These are phyloP conservation scores for Trametopsis cervina DNA, from an alignment of 768 basidiomycete species.

Conservation along the genomic window DNA sequence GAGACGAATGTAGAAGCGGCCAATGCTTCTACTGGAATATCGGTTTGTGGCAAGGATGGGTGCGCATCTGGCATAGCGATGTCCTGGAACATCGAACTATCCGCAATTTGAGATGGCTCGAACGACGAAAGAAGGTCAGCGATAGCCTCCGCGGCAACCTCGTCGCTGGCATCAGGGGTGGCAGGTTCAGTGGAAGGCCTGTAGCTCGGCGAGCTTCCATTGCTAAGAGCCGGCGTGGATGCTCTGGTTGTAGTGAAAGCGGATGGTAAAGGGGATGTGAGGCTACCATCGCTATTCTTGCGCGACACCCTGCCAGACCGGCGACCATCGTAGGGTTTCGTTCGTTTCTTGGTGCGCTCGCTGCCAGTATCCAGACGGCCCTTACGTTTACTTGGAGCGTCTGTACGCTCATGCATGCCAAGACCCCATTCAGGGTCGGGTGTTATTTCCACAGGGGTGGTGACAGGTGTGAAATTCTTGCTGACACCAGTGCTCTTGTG, in stretches of 20 bases:
- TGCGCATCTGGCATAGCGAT: constrained; percentile 19
- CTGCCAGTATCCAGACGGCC: constrained; percentile 30
- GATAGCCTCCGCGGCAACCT: constrained; percentile 4
- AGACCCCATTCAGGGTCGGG: constrained; percentile 11
- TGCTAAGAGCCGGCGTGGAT: constrained; percentile 23
- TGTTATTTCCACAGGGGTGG: constrained; percentile 4
- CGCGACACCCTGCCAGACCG: constrained; percentile 24
- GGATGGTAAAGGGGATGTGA: constrained; percentile 22
- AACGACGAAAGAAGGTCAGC: constrained; percentile 1
- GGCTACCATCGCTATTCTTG: constrained; percentile 24
- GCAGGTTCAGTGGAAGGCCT: constrained; percentile 5
- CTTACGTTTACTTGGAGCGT: constrained; percentile 35
- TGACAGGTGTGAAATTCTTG: constrained; percentile 16
- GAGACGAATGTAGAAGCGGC: not conserved
- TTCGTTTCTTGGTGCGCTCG: constrained; percentile 43
- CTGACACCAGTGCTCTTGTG: constrained; percentile 70
- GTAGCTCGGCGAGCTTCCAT: constrained; percentile 8
- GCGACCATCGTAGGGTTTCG: constrained; percentile 59
- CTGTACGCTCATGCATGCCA: constrained; percentile 4
- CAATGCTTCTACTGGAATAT: not conserved
- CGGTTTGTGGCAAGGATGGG: not conserved
- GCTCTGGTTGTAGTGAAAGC: constrained; percentile 23
- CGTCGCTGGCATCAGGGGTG: constrained; percentile 11
- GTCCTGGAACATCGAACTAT: constrained; percentile 12
- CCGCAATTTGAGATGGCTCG: constrained; percentile 4